Percentiles rank a stretch among this genome's conserved stretches.
Conservation (phyloP, 345 rosid species). For the Hypericum perforatum region DNA sequence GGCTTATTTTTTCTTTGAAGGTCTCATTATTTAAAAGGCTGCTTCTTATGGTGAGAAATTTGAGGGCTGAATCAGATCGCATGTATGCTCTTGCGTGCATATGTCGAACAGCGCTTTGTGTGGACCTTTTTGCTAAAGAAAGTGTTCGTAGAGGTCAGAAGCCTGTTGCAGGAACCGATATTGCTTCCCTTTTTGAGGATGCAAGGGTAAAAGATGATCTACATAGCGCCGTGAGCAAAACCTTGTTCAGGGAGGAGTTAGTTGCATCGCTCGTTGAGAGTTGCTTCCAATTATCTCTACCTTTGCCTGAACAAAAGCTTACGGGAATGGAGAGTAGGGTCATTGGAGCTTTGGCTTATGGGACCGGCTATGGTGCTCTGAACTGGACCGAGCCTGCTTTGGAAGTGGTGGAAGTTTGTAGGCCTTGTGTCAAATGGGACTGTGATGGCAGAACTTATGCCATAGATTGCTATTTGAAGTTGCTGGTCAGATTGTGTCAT, state of each 20-base stretch:
- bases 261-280: slow-evolving; percentile 97
- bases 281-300: slow-evolving; percentile 95
- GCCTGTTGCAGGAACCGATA: slow-evolving; percentile 91
- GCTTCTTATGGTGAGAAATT: slow-evolving; percentile 93
- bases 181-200: slow-evolving; percentile 94
- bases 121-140: slow-evolving; percentile 93
- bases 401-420: slow-evolving; percentile 97
- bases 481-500: slow-evolving; percentile 89
- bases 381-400: slow-evolving; percentile 98
- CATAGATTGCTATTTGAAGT: slow-evolving; percentile 87
- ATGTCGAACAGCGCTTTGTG: slow-evolving; percentile 96
- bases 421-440: slow-evolving; percentile 97
- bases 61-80: slow-evolving; percentile 96
- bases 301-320: slow-evolving; percentile 84
- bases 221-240: slow-evolving; percentile 64
- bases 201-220: slow-evolving; percentile 83
- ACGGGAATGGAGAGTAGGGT: slow-evolving; percentile 98
- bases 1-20: slow-evolving; percentile 27
- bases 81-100: slow-evolving; percentile 98
- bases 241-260: slow-evolving; percentile 87
- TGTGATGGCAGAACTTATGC: slow-evolving; percentile 98
- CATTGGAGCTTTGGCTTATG: slow-evolving; percentile 96
- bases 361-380: slow-evolving; percentile 96
- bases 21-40: slow-evolving; percentile 88
- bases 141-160: slow-evolving; percentile 97